These are phyloP conservation scores for Gossypium gossypioides DNA, from an alignment of 441 rosid species.

Conservation along the genomic window DNA sequence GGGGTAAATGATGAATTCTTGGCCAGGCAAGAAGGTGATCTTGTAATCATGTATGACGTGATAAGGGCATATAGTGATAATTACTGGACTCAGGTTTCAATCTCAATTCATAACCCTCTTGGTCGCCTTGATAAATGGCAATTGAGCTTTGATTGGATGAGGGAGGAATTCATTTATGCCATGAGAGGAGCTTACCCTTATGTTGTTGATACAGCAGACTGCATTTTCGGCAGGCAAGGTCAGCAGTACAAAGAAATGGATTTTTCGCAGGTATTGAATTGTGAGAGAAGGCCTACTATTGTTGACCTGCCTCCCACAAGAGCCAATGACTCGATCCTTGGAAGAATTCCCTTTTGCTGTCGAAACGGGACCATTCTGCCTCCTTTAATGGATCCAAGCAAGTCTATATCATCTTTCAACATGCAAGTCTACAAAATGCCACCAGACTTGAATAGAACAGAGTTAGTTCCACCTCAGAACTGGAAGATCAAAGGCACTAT, in stretches of 20 bases:
- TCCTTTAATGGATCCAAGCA: slow-evolving; percentile 31
- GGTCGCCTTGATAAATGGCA: slow-evolving; percentile 45
- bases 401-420: slow-evolving; percentile 32
- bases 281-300: slow-evolving; percentile 38
- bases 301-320: slow-evolving; percentile 39
- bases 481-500: slow-evolving; percentile 42
- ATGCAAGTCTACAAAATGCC: slow-evolving; percentile 57
- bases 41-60: slow-evolving; percentile 46
- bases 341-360: slow-evolving; percentile 39
- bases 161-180: slow-evolving; percentile 37
- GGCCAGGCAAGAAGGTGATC: slow-evolving; percentile 39
- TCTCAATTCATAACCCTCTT: slow-evolving; percentile 35
- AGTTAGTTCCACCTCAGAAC: slow-evolving; percentile 32
- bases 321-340: slow-evolving; percentile 29
- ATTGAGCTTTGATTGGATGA: slow-evolving; percentile 45
- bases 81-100: slow-evolving; percentile 37
- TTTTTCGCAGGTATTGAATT: slow-evolving; percentile 35
- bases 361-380: slow-evolving; percentile 46
- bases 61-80: slow-evolving; percentile 24
- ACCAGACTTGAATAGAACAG: slow-evolving; percentile 39
- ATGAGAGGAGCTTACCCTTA: slow-evolving; percentile 47
- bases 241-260: slow-evolving; percentile 31
- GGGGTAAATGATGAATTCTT: slow-evolving; percentile 22
- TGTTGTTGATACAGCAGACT: slow-evolving; percentile 36
- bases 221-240: slow-evolving; percentile 37